Conservation (phyloP, 2,329 filamentous ascomycete species). For the Phaeosphaeriaceae sp. region DNA sequence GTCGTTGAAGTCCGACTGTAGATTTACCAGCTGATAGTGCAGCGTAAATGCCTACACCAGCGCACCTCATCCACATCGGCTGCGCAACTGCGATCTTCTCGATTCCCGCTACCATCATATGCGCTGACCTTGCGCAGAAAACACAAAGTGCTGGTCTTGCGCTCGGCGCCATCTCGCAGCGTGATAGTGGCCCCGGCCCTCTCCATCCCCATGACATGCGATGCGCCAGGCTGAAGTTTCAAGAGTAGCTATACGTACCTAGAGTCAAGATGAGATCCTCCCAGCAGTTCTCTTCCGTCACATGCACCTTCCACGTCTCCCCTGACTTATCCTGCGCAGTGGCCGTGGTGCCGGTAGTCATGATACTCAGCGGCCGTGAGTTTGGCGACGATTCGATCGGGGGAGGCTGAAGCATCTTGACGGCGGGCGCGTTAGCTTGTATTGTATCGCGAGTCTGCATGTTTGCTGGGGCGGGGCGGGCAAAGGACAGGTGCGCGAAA, state of each 20-base stretch:
- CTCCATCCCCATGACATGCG: background rate
- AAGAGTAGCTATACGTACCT: constrained; percentile 33
- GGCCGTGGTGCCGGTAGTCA: constrained; percentile 43
- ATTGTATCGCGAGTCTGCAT: constrained; percentile 13
- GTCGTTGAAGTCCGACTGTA: no score
- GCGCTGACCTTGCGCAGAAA: background rate
- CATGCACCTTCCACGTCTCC: constrained; percentile 50
- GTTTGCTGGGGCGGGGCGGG: background rate
- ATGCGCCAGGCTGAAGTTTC: background rate
- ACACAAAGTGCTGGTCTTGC: background rate
- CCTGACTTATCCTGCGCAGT: constrained; percentile 51
- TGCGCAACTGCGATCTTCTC: no score
- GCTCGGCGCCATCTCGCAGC: background rate
- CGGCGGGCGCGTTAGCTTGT: constrained; percentile 21
- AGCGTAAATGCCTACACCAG: no score
- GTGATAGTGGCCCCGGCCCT: background rate
- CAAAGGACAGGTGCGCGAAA: constrained; percentile 1
- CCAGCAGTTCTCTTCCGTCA: constrained; percentile 54
- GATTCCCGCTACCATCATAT: no score
- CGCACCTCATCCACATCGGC: no score
- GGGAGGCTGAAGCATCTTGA: constrained; percentile 32
- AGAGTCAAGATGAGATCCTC: constrained; percentile 57
- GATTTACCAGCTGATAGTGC: no score
- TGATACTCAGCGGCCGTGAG: constrained; percentile 42
- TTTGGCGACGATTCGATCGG: constrained; percentile 21